A percentile compares a stretch with the other conserved stretches of the same genome.
phyloP scores from a whole-genome alignment of 305 asterid species.

The Rubia occidens region DNA sequence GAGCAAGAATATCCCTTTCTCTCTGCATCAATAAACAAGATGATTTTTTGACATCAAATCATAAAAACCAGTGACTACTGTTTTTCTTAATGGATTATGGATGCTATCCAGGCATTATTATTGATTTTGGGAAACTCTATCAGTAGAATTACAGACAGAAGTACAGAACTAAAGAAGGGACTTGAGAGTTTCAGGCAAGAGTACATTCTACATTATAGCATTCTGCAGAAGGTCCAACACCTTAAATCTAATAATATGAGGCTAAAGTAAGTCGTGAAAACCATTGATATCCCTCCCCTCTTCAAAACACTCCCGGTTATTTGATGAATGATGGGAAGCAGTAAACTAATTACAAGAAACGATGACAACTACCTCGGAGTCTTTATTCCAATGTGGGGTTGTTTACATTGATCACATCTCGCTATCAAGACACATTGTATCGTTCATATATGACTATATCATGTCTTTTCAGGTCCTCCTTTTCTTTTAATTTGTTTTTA shows the following conservation, averaged over 20 bases:
- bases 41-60: not conserved
- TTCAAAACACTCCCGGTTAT: not conserved
- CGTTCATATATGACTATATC: not conserved
- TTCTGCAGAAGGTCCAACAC: not conserved
- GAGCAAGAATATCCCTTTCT: conserved; percentile 79
- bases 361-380: not conserved
- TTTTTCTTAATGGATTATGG: not conserved
- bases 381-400: not conserved
- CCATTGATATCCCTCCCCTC: not conserved
- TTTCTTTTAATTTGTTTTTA: not conserved
- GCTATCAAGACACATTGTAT: not conserved
- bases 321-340: not conserved
- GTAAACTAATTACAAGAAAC: not conserved
- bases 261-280: not conserved
- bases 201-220: not conserved
- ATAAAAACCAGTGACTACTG: not conserved
- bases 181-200: not conserved
- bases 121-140: not conserved
- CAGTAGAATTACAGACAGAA: not conserved
- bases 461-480: not conserved
- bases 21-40: conserved; percentile 42
- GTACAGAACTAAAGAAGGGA: not conserved
- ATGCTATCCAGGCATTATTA: not conserved
- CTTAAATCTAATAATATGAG: not conserved
- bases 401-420: not conserved